These are phyloP conservation scores for Plasmodium adleri DNA, from an alignment of 169 alveolate genomes.

Conservation along the genomic window DNA sequence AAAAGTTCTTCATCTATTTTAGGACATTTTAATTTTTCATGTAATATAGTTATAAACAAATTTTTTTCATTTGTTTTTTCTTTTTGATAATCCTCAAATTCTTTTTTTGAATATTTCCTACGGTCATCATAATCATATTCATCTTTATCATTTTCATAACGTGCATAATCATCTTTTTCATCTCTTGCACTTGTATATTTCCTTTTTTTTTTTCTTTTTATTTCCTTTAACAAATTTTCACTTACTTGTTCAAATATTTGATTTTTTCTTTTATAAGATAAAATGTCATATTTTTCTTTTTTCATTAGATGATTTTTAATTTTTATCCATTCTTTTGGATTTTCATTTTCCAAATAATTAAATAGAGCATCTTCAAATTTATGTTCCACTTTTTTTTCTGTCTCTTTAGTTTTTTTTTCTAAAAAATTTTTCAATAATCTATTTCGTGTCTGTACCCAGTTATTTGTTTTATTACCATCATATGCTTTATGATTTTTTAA, in stretches of 20 bases:
- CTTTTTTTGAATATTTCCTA: constrained; percentile 1
- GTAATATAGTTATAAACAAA: constrained; percentile 21
- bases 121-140: neutral
- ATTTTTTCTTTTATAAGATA: constrained; percentile 43
- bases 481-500: constrained; percentile 34
- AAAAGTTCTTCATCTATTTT: constrained; percentile 22
- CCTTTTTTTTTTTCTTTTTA: neutral
- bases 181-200: neutral
- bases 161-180: neutral
- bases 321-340: constrained; percentile 34
- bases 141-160: neutral
- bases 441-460: constrained; percentile 39
- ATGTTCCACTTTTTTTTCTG: constrained; percentile 14
- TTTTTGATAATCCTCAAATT: neutral
- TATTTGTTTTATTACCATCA: constrained; percentile 19
- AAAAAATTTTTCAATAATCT: constrained; percentile 36
- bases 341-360: constrained; percentile 6
- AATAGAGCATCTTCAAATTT: constrained; percentile 13
- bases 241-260: constrained; percentile 32
- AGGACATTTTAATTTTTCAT: constrained; percentile 35
- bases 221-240: constrained; percentile 18
- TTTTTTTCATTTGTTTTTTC: constrained; percentile 16
- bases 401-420: constrained; percentile 33
- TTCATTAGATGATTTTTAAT: constrained; percentile 41
- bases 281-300: constrained; percentile 41